These are phyloP conservation scores for Candida qinlingensis DNA, from an alignment of 805 yeast genomes.

Conservation along the genomic window DNA sequence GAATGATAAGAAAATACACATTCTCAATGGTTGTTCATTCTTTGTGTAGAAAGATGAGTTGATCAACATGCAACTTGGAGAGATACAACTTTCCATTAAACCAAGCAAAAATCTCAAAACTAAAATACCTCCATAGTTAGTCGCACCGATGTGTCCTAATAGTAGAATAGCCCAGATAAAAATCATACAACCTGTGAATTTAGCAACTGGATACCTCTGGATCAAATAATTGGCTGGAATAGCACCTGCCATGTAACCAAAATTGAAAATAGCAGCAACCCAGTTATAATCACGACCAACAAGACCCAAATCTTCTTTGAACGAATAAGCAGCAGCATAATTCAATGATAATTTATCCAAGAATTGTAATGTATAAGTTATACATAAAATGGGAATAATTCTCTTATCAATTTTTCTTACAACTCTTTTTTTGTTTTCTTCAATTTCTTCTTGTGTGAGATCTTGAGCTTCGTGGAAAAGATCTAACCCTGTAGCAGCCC, in stretches of 20 bases:
- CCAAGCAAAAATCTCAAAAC: slow-evolving; percentile 11
- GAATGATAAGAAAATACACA: slow-evolving; percentile 29
- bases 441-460: slow-evolving; percentile 4
- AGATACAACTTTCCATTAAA: slow-evolving; percentile 14
- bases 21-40: slow-evolving; percentile 29
- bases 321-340: slow-evolving; percentile 7
- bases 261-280: slow-evolving; percentile 7
- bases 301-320: slow-evolving; percentile 5
- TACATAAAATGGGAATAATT: slow-evolving; percentile 4
- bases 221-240: slow-evolving; percentile 4
- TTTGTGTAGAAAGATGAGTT: slow-evolving; percentile 21
- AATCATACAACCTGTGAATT: slow-evolving; percentile 1
- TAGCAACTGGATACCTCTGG: slow-evolving; percentile 5
- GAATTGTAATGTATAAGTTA: slow-evolving; percentile 5
- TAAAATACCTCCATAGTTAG: slow-evolving; percentile 7
- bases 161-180: slow-evolving; percentile 5
- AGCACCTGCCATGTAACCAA: slow-evolving; percentile 8
- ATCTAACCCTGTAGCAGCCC: slow-evolving; percentile 4
- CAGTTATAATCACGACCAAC: slow-evolving; percentile 7
- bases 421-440: slow-evolving; percentile 1
- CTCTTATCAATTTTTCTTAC: slow-evolving; percentile 3
- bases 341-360: slow-evolving; percentile 4
- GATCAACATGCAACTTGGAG: slow-evolving; percentile 30
- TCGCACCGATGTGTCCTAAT: slow-evolving; percentile 2
- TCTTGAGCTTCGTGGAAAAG: slow-evolving; percentile 6